Percentiles rank a stretch among this genome's conserved stretches.
Conservation (phyloP, 2,329 filamentous ascomycete genomes). For the Hypomyces perniciosus region DNA sequence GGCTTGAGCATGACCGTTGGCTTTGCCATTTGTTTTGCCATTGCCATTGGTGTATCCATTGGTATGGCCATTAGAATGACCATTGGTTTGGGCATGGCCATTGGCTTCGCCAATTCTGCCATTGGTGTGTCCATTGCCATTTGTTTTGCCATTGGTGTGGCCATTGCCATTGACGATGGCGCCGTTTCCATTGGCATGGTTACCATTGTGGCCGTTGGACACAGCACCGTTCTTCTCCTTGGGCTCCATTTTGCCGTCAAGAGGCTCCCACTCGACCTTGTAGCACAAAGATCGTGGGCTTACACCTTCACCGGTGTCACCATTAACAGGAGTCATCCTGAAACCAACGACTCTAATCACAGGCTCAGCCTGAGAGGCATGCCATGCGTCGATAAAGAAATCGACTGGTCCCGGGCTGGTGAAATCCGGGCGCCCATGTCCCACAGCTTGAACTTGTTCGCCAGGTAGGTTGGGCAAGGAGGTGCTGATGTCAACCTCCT, state of each 20-base stretch:
- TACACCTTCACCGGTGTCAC: slow-evolving; percentile 20
- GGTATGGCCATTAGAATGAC: not conserved
- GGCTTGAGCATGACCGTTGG: not conserved
- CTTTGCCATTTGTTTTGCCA: not conserved
- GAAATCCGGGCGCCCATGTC: slow-evolving; percentile 20
- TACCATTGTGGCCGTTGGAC: not conserved
- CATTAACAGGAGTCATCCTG: slow-evolving; percentile 36
- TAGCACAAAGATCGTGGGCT: slow-evolving; percentile 33
- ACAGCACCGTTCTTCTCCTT: not conserved
- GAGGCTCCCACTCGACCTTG: slow-evolving; percentile 39
- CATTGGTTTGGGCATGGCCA: not conserved
- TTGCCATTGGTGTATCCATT: not conserved
- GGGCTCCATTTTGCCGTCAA: slow-evolving; percentile 18
- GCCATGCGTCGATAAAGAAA: slow-evolving; percentile 30
- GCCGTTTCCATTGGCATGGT: too few species aligned
- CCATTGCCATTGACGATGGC: too few species aligned
- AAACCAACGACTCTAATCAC: slow-evolving; percentile 33
- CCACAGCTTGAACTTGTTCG: slow-evolving; percentile 23
- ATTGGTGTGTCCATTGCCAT: not conserved
- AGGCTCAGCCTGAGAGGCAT: slow-evolving; percentile 20
- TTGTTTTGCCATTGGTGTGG: not conserved
- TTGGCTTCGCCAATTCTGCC: not conserved
- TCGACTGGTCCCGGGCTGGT: slow-evolving; percentile 24
- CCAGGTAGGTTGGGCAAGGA: slow-evolving; percentile 22
- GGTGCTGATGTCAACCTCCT: slow-evolving; percentile 25